A percentile compares a stretch with the other conserved stretches of the same genome.
Conservation (phyloP, 2,329 filamentous ascomycete species). For the Colletotrichum sublineola region DNA sequence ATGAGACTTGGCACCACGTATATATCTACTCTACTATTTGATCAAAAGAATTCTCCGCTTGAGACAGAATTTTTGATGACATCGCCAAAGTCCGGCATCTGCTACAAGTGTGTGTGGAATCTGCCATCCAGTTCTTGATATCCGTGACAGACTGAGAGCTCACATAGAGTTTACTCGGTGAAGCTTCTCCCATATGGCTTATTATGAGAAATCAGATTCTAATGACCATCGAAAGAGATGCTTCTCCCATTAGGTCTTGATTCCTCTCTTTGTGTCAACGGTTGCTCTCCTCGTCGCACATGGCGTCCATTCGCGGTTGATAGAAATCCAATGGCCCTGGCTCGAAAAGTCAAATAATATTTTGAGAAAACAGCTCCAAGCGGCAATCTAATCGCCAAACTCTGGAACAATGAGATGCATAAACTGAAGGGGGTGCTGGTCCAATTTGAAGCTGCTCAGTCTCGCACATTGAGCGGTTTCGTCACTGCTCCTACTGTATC, state of each 20-base stretch:
- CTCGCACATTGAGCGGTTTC: not conserved
- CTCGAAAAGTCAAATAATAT: slow-evolving; percentile 58
- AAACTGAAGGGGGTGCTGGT: slow-evolving; percentile 57
- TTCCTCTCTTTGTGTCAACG: slow-evolving; percentile 53
- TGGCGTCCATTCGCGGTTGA: slow-evolving; percentile 51
- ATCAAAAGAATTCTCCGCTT: no score
- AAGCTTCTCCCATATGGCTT: no score
- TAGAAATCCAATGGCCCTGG: slow-evolving; percentile 54
- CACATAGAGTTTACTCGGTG: no score
- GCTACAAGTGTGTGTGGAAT: no score
- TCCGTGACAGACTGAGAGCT: no score
- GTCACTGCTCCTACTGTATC: not conserved
- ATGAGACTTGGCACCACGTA: no score
- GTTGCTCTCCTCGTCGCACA: slow-evolving; percentile 57
- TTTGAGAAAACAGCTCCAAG: slow-evolving; percentile 61
- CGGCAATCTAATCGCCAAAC: slow-evolving; percentile 61
- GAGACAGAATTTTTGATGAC: no score
- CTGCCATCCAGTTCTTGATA: no score
- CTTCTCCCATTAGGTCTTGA: slow-evolving; percentile 63
- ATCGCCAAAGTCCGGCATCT: no score
- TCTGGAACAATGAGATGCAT: slow-evolving; percentile 59
- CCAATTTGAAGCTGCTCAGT: slow-evolving; percentile 8
- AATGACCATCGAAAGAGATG: no score
- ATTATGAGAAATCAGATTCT: no score
- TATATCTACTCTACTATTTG: no score